These are phyloP conservation scores for Coemansia sp. DNA, from an alignment of 192 early-diverging fungal genomes.

Conservation along the genomic window DNA sequence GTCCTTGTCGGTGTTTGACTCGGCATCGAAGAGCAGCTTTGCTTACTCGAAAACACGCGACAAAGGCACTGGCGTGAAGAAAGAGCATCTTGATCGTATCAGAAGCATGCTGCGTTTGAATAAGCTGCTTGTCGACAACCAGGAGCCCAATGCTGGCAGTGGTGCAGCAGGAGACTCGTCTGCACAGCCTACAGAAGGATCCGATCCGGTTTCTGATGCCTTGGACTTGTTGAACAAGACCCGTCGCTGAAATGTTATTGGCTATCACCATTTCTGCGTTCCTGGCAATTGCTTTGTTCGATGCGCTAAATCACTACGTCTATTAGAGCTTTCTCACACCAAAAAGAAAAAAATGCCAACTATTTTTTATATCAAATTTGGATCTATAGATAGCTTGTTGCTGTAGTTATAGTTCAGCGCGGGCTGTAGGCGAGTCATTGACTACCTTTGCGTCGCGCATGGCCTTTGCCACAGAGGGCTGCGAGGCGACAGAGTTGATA, in stretches of 20 bases:
- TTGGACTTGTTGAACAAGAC: conserved; percentile 24
- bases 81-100: conserved; percentile 12
- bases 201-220: conserved; percentile 3
- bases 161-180: neutral
- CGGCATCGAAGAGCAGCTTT: conserved; percentile 14
- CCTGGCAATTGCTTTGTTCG: neutral
- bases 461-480: conserved; percentile 36
- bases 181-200: neutral
- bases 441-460: conserved; percentile 36
- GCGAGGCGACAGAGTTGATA: conserved; percentile 33
- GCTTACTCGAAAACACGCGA: neutral
- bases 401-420: conserved; percentile 30
- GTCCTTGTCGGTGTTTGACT: neutral
- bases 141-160: neutral
- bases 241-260: neutral
- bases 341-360: conserved; percentile 13
- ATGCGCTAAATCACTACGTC: neutral
- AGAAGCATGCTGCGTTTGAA: conserved; percentile 14
- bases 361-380: neutral
- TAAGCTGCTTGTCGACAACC: neutral
- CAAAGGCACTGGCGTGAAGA: neutral
- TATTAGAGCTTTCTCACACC: neutral
- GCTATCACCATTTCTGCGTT: no score
- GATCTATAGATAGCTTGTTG: neutral
- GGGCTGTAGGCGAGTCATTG: conserved; percentile 9